Evolutionary conservation across 2,329 filamentous ascomycete genomes (phyloP), one percentile per base, ranked within the genome.

Genomic region (Neopestalotiopsis sp.): DNA sequence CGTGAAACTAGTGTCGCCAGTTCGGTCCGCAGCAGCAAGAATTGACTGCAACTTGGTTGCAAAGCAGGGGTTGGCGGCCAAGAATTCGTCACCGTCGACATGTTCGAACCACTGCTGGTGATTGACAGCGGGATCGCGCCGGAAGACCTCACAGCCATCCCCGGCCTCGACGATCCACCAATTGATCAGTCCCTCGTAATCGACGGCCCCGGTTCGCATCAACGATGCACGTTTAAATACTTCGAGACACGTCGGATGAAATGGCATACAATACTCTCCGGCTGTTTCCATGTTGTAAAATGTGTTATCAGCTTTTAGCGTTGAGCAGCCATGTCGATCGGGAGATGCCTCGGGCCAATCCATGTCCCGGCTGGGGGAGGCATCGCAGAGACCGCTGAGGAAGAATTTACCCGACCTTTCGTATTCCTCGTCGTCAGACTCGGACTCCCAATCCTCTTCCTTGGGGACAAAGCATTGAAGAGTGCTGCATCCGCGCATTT

Each of bases 191-290:
- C 62, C 62, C 17, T 65, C 42, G 24, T 42, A 42, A 30, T 65
- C 62, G n/a, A 65, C 10, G 6, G n/a, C n/a, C 24, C 62, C 62
- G 30, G 9, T 28, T 40, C 62, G 62, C n/a, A 24, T n/a, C 17
- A 65, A 9, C 4, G 62, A 65, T 14, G 62, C 62, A 12, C 62
- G 62, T 24, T 65, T 65, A 30, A 65, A 65, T 3, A 65, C 62
- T 24, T 65, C 62, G n/a, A 65, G 30, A 24, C 62, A 65, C 9
- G 62, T 53, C 20, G 62, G 62, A 40, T 65, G 62, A 34, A 65
- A 65, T 32, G 62, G 62, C 62, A 65, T 65, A 12, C 20, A 38
- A 28, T 65, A 65, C 12, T 65, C 40, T 56, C 32, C n/a, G 14
- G 7, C 17, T 17, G 14, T 12, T 7, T 56, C 42, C 3, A 12